These are phyloP conservation scores for Uronychia binucleata DNA, from an alignment of 73 alveolate species.

Conservation along the genomic window DNA sequence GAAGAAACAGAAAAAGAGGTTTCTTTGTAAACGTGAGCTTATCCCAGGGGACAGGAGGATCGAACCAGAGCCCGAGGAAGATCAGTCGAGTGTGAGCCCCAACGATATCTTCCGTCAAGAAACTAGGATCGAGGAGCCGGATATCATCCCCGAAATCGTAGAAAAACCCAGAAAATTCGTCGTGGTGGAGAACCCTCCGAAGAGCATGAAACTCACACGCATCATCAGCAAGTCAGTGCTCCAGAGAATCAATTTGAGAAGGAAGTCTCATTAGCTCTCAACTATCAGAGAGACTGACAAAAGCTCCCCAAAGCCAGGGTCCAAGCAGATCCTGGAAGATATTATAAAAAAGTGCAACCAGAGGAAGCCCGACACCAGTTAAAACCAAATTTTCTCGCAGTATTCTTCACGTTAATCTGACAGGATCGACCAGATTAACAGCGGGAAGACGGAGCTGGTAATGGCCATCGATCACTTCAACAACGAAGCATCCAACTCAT, in stretches of 20 bases:
- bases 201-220: no score
- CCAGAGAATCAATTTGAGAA: no score
- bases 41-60: no score
- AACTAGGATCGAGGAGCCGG: no score
- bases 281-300: background rate
- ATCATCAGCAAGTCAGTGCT: no score
- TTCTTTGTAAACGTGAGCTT: background rate
- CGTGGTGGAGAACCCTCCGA: no score
- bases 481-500: background rate
- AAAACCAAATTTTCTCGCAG: background rate
- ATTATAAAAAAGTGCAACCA: background rate
- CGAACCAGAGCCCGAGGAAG: no score
- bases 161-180: no score
- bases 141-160: no score
- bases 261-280: background rate
- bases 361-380: background rate
- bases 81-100: no score
- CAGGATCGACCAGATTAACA: background rate
- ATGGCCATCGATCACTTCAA: background rate
- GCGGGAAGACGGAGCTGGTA: background rate
- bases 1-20: background rate
- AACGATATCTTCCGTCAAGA: no score
- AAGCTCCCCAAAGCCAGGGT: background rate
- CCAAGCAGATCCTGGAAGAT: background rate
- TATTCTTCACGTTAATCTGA: no score